Conservation (phyloP, 495 filamentous ascomycete genomes). For the Aspergillus funiculosus region DNA sequence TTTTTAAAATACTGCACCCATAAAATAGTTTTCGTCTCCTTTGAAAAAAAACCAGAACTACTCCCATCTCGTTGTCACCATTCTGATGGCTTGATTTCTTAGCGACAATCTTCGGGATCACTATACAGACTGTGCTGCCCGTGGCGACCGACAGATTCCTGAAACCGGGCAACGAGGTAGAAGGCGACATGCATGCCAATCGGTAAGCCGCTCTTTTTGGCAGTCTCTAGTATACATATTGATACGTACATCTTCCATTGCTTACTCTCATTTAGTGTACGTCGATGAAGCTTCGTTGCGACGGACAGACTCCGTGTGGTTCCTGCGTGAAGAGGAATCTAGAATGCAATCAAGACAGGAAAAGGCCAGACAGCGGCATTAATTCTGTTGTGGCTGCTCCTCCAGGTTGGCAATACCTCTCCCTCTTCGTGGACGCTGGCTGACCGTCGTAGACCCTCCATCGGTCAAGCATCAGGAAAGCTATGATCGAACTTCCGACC, state of each 20-base stretch:
- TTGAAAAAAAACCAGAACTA: too few species aligned
- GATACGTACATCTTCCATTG: too few species aligned
- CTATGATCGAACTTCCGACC: constrained; percentile 31
- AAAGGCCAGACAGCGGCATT: constrained; percentile 13
- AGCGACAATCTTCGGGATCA: constrained; percentile 47
- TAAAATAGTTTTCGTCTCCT: not conserved
- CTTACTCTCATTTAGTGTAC: constrained; percentile 34
- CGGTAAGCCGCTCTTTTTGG: constrained; percentile 25
- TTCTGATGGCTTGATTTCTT: too few species aligned
- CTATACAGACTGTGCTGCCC: constrained; percentile 37
- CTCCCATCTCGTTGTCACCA: too few species aligned
- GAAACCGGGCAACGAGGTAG: constrained; percentile 44
- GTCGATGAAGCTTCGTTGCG: constrained; percentile 49
- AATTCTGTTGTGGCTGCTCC: constrained; percentile 17
- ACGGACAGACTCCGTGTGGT: constrained; percentile 43
- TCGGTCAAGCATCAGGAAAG: constrained; percentile 23
- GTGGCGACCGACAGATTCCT: constrained; percentile 39
- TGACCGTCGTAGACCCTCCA: constrained; percentile 16
- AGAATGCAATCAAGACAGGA: constrained; percentile 38
- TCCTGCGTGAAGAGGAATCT: constrained; percentile 43
- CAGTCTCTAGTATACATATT: not conserved
- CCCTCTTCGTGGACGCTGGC: not conserved
- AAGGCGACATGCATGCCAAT: constrained; percentile 45
- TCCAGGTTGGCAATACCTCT: too few species aligned
- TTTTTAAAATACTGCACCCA: not conserved